Percentiles rank a stretch among this genome's conserved stretches.
phyloP scores from a whole-genome alignment of 1,284 basidiomycete species.

The Boletus sp. region DNA sequence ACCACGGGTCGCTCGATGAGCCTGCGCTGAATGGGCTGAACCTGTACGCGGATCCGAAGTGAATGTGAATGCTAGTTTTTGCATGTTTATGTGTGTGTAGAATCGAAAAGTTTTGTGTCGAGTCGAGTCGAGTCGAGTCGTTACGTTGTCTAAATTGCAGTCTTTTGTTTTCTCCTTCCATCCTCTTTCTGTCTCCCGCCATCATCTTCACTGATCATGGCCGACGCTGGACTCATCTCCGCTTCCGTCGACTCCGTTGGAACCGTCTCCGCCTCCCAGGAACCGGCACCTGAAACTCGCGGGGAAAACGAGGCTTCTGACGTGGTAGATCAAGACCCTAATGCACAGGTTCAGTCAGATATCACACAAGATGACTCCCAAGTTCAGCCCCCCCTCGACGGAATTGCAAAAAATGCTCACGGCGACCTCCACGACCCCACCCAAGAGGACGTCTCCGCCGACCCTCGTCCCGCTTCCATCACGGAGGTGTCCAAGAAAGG shows the following conservation, averaged over 20 bases:
- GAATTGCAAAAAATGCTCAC: constrained; percentile 13
- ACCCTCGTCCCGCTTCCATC: constrained; percentile 12
- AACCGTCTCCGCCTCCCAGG: constrained; percentile 24
- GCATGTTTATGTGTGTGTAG: constrained; percentile 22
- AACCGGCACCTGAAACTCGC: constrained; percentile 32
- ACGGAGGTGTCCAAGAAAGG: constrained; percentile 25
- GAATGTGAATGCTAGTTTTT: constrained; percentile 13
- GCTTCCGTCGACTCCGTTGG: constrained; percentile 26
- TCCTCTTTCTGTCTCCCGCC: constrained; percentile 4
- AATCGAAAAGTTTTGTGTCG: constrained; percentile 9
- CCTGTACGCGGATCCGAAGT: constrained; percentile 50
- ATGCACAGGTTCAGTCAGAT: constrained; percentile 27
- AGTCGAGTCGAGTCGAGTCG: constrained; percentile 8
- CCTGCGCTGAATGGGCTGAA: constrained; percentile 73
- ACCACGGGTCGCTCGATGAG: constrained; percentile 73
- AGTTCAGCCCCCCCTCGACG: constrained; percentile 17
- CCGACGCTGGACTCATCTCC: constrained; percentile 38
- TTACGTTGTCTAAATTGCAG: constrained; percentile 14
- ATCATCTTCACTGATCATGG: constrained; percentile 39
- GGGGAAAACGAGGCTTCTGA: constrained; percentile 51
- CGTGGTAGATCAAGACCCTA: constrained; percentile 33
- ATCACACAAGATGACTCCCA: constrained; percentile 23
- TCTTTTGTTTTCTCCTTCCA: constrained; percentile 20
- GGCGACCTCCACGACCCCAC: constrained; percentile 11
- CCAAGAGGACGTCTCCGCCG: constrained; percentile 17